Conservation (phyloP, 345 rosid species). For the sweet orange (Citrus sinensis) region DVS_A1.0 CM039165.1:31105001-31105500, state of each 20-base stretch:
- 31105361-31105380: conserved; percentile 77
- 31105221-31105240: conserved; percentile 97
- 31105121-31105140: conserved; percentile 67
- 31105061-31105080: conserved; percentile 85
- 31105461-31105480: conserved; percentile 82
- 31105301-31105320: conserved; percentile 62
- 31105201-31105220: conserved; percentile 88
- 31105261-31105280: conserved; percentile 85
- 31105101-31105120: conserved; percentile 94
- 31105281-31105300: conserved; percentile 77
- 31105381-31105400: conserved; percentile 13
- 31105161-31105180: conserved; percentile 43
- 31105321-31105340: conserved; percentile 59
- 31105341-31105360: conserved; percentile 86
- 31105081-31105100: conserved; percentile 91
- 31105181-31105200: conserved; percentile 81
- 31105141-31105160: conserved; percentile 52
- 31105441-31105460: conserved; percentile 71
- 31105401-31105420: conserved; percentile 4
- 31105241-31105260: conserved; percentile 87
- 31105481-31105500: conserved; percentile 91
- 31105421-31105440: background rate
- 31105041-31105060: conserved; percentile 96
- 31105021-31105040: conserved; percentile 79
- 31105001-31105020: conserved; percentile 85